phyloP scores from a whole-genome alignment of 371 early-diverging fungal genomes.

The Catenaria anguillulae region DNA sequence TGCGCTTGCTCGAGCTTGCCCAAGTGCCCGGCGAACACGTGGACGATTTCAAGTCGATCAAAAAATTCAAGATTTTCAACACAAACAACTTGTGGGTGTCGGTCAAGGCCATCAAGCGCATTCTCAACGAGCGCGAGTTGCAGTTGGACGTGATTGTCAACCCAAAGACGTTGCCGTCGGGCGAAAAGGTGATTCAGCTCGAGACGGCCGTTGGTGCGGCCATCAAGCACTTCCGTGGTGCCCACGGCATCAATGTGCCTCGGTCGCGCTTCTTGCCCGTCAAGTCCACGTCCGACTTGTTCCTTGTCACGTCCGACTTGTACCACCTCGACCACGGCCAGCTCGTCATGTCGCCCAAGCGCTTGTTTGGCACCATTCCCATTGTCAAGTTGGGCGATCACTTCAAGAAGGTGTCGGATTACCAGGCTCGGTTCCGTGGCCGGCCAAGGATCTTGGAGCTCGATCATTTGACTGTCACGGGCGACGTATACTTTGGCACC shows the following conservation, averaged over 20 bases:
- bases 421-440: conserved; percentile 62
- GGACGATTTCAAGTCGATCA: conserved; percentile 97
- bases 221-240: conserved; percentile 94
- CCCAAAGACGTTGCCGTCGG: conserved; percentile 52
- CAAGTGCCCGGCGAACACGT: conserved; percentile 96
- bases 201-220: conserved; percentile 99
- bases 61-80: conserved; percentile 99
- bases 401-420: conserved; percentile 88
- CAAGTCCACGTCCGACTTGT: conserved; percentile 96
- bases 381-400: conserved; percentile 94
- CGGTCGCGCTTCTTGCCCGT: conserved; percentile 97
- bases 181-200: conserved; percentile 94
- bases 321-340: conserved; percentile 88
- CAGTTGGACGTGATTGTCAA: conserved; percentile 97
- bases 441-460: conserved; percentile 95
- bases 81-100: conserved; percentile 99
- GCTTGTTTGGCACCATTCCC: conserved; percentile 86
- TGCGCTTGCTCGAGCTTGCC: conserved; percentile 97
- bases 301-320: conserved; percentile 91
- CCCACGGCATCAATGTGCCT: conserved; percentile 97
- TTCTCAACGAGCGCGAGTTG: conserved; percentile 65
- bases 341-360: conserved; percentile 77
- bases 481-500: conserved; percentile 93
- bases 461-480: conserved; percentile 96
- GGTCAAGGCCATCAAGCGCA: conserved; percentile 87